Evolutionary conservation across 495 filamentous ascomycete genomes (phyloP), one percentile per base, ranked within the genome.

Genomic region (Penicillium chermesinum): DNA sequence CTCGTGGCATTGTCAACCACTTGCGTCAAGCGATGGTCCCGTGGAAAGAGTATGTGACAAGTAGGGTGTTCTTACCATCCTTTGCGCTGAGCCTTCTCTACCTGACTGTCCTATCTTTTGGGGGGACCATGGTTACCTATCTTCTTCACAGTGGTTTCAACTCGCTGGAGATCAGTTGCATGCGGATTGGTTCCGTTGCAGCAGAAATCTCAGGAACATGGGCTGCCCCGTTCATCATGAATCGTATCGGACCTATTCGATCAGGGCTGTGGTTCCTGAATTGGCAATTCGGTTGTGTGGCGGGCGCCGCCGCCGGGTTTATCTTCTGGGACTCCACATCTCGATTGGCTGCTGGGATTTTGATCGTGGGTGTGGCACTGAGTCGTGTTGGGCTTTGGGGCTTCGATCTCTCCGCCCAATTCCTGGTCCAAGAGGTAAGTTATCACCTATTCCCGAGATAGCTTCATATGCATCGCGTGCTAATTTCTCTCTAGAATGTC

Each of bases 301-400:
- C 66, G 2, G 70, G 58, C 1, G 67, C 62, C 0, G 73, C 72
- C 0, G 53, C 70, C 7, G 54, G 54, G 0, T 67, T 73, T 32
- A 72, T 78, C 40, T 77, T 65, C 37, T 52, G 54, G 38, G 44
- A 65, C 12, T 25, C 46, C 4, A 50, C 49, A 6, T 56, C 57
- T 6, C 54, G 58, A 16, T 17, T 72, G 1, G 67, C 77, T 1
- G 75, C 74, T 0, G 58, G 52, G 0, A 69, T 67, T 8, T 61
- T 86, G 12, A 72, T 77, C 2, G 61, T 55, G 3, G 80, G 76
- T 0, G 75, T 80, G 0, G 71, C 75, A 0, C 21, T 83, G 9
- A 86, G 83, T 44, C 71, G 85, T 0, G 30, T 86, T 5, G 85
- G 85, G 0, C 67, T 89, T 0, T 82, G 85, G 76, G 80, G 83